Conservation (phyloP, 768 basidiomycete species). For the Kwoniella shandongensis region DNA sequence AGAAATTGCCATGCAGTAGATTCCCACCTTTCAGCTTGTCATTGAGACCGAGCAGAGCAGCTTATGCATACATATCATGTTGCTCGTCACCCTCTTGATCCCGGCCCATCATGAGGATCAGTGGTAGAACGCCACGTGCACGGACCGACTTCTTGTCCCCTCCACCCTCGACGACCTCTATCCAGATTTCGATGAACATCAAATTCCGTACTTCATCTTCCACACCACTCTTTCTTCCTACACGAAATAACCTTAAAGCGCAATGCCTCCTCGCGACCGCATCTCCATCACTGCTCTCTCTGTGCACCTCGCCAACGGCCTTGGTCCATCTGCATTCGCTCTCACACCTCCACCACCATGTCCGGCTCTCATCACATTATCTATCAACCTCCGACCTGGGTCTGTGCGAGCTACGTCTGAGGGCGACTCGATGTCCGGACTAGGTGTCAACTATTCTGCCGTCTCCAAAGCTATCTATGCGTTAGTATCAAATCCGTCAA, state of each 20-base stretch:
- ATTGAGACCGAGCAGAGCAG: too few relatives aligned
- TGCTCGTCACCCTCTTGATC: too few relatives aligned
- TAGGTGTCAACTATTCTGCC: slow-evolving; percentile 68
- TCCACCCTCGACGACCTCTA: too few relatives aligned
- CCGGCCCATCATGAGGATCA: too few relatives aligned
- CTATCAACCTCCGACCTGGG: slow-evolving; percentile 49
- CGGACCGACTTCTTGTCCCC: too few relatives aligned
- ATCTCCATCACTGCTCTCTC: slow-evolving; percentile 52
- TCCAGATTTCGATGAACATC: too few relatives aligned
- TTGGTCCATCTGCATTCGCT: slow-evolving; percentile 51
- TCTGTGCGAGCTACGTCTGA: slow-evolving; percentile 59
- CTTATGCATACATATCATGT: too few relatives aligned
- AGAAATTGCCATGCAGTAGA: neutral
- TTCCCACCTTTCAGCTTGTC: neutral
- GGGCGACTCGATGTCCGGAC: slow-evolving; percentile 59
- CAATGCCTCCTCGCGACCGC: slow-evolving; percentile 22
- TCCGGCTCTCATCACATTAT: slow-evolving; percentile 59
- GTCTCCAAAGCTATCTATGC: slow-evolving; percentile 57
- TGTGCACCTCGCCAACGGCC: slow-evolving; percentile 48
- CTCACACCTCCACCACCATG: slow-evolving; percentile 60
- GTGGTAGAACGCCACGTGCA: too few relatives aligned
- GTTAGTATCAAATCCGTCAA: slow-evolving; percentile 51
- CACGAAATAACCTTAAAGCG: too few relatives aligned
- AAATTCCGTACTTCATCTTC: neutral
- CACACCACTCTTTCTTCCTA: neutral